phyloP scores from a whole-genome alignment of 108 stramenopile species.

The Schizochytrium sp. region DNA sequence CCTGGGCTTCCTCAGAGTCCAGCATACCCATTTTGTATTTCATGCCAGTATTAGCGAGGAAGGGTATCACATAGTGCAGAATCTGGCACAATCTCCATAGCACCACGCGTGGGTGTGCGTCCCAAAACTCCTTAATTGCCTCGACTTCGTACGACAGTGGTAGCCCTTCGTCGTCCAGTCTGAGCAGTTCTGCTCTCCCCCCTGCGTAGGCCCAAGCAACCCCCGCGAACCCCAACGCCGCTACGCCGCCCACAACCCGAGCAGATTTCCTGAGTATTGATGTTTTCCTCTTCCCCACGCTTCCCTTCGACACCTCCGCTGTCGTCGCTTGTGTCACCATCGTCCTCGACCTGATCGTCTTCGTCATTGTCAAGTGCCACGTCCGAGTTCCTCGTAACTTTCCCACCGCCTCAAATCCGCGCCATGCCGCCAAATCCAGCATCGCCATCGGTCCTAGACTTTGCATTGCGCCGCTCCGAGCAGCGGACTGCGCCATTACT shows the following conservation, averaged over 20 bases:
- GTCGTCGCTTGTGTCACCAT: not conserved
- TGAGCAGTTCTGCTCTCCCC: not conserved
- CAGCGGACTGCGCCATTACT: no score
- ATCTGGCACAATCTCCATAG: conserved; percentile 73
- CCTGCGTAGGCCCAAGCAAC: not conserved
- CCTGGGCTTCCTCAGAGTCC: conserved; percentile 50
- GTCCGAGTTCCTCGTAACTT: no score
- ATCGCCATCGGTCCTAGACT: no score
- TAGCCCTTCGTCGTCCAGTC: conserved; percentile 60
- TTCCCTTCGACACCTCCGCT: not conserved
- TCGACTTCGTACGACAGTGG: conserved; percentile 79
- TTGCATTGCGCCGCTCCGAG: no score
- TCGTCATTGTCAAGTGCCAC: not conserved
- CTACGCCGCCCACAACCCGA: not conserved
- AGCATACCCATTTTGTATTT: conserved; percentile 68
- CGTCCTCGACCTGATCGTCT: not conserved
- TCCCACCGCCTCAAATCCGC: no score
- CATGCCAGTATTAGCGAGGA: conserved; percentile 67
- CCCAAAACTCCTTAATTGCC: conserved; percentile 79
- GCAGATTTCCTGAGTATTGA: not conserved
- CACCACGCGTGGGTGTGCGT: conserved; percentile 79
- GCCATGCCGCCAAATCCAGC: no score
- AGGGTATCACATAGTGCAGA: conserved; percentile 74
- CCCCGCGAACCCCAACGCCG: not conserved
- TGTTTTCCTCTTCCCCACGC: not conserved